Evolutionary conservation across 192 early-diverging fungal genomes (phyloP), one percentile per base, ranked within the genome.

Genomic region (Radiomyces spectabilis): DNA sequence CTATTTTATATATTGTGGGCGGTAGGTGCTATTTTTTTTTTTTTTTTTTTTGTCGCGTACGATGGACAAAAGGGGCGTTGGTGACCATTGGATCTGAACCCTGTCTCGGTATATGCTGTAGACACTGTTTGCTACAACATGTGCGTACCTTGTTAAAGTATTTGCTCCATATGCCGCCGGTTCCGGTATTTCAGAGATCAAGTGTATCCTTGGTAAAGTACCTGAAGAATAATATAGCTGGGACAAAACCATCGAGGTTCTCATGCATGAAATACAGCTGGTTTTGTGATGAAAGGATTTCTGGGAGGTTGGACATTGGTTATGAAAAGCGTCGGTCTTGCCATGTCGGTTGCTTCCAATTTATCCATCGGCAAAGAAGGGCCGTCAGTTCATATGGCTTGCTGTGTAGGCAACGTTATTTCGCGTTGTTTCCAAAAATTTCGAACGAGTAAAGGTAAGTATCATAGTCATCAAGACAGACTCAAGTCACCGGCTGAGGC

Each of bases 341-440:
- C 83, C 2, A 64, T 95, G 68, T 78, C 89, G 0, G 89, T 93
- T 0, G 92, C 94, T 1, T 89, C 91, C 6, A 93, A 92, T 10
- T 66, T 98, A 48, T 87, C 84, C 43, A 75, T 98, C 15, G 95
- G 95, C 33, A 98, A 98, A 66, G 88, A 99, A 63, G 97, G 92
- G 5, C 88, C 97, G 3, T 83, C 95, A 22, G 93, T 99, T 10
- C 97, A 99, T 46, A 89, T 98, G 57, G 86, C 92, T 1, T 89
- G 90, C 63, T 94, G 93, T 69, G 81, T 93, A 35, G 92, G 92
- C 50, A 92, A 97, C 68, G 84, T 97, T 13, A 70, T 87, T 48
- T 77, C 89, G 4, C 71, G 91, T 13, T 41, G 86, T 35, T 94
- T 93, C 52, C 62, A 67, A 27, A 88, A 87, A 57, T 92, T 92